phyloP scores from a whole-genome alignment of 345 rosid genomes.

The Murraya koenigii region DNA sequence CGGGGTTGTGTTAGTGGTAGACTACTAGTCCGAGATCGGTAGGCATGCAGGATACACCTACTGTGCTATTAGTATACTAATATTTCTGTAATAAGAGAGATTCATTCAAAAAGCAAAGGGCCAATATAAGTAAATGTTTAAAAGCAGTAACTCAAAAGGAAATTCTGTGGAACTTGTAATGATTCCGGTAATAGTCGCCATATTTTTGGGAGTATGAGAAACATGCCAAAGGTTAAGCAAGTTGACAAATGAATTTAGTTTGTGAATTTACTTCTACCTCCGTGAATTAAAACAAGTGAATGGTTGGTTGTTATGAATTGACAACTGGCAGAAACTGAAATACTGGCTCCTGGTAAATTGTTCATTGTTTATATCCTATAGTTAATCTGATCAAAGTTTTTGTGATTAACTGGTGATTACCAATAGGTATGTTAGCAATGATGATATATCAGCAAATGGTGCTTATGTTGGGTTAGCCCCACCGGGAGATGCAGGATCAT shows the following conservation, averaged over 20 bases:
- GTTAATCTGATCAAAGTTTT: conserved; percentile 4
- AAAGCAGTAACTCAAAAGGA: neutral
- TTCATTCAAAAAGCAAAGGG: neutral
- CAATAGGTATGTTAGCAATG: conserved; percentile 49
- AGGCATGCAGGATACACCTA: conserved; percentile 8
- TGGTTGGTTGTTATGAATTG: neutral
- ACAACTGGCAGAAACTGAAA: neutral
- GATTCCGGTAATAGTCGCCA: neutral
- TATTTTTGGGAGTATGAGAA: neutral
- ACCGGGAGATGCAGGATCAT: conserved; percentile 57
- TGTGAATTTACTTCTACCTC: neutral
- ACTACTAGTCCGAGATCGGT: conserved; percentile 73
- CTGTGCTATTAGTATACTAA: conserved; percentile 9
- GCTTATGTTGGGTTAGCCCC: conserved; percentile 69
- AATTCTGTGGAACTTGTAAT: neutral
- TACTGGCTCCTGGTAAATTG: neutral
- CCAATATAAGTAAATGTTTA: neutral
- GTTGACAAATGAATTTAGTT: neutral
- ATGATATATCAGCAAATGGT: conserved; percentile 35
- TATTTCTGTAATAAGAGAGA: neutral
- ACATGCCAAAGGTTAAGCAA: neutral
- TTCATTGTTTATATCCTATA: neutral
- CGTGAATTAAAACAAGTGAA: neutral
- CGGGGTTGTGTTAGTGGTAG: conserved; percentile 72
- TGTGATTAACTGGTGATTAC: neutral